phyloP scores from a whole-genome alignment of 2,329 filamentous ascomycete genomes.

The Aspergillus sp. region DNA sequence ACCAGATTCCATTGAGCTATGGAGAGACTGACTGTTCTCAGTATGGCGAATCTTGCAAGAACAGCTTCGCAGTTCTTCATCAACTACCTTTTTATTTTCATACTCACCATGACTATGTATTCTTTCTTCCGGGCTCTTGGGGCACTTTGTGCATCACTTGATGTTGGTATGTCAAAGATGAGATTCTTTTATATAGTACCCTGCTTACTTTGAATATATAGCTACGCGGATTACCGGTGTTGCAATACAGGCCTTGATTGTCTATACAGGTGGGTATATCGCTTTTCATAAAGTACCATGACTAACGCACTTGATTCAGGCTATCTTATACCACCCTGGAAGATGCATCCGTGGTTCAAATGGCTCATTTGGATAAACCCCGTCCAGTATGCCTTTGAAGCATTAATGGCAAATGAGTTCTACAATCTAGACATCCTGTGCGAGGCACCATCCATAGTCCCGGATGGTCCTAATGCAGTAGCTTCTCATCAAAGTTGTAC shows the following conservation, averaged over 20 bases:
- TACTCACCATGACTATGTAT: constrained; percentile 52
- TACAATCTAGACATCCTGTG: constrained; percentile 54
- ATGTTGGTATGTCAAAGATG: constrained; percentile 33
- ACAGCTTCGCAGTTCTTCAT: constrained; percentile 62
- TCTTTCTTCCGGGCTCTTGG: constrained; percentile 50
- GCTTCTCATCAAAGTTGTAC: constrained; percentile 55
- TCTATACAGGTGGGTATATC: constrained; percentile 47
- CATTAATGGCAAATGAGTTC: constrained; percentile 67
- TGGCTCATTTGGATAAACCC: constrained; percentile 65
- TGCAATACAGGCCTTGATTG: constrained; percentile 47
- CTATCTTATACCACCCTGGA: constrained; percentile 57
- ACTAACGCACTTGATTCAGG: constrained; percentile 32
- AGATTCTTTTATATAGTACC: background rate
- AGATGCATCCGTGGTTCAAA: constrained; percentile 60
- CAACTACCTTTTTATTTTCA: constrained; percentile 51
- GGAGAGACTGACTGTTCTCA: constrained; percentile 10
- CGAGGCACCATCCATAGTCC: constrained; percentile 52
- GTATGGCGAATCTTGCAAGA: constrained; percentile 52
- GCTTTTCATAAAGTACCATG: background rate
- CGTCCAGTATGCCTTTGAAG: constrained; percentile 65
- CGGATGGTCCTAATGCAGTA: constrained; percentile 42
- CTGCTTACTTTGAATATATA: constrained; percentile 10
- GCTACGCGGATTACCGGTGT: constrained; percentile 47
- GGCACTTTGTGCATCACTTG: constrained; percentile 45
- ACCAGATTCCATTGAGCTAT: background rate